A percentile compares a stretch with the other conserved stretches of the same genome.
Evolutionary conservation across 176 grass and related monocot genomes (phyloP).

Genomic region (Tuctoria greenei): DNA sequence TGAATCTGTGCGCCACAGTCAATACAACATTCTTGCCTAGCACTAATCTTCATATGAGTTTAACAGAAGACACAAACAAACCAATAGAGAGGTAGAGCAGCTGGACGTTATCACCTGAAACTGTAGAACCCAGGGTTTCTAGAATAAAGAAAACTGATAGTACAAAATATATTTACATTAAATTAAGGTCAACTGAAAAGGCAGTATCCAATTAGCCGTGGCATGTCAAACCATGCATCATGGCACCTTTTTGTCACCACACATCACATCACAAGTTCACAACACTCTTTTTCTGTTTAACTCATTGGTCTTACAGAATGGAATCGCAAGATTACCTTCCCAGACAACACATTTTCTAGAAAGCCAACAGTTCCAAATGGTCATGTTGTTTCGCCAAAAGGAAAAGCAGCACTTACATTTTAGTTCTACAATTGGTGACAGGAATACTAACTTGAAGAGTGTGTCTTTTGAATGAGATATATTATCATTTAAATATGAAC

Average conservation of each 20-base stretch:
- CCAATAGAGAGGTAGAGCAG: background rate
- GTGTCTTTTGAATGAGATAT: slow-evolving; percentile 23
- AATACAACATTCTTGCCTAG: background rate
- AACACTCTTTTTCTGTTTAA: background rate
- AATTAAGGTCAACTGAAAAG: background rate
- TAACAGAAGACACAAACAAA: background rate
- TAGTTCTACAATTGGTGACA: background rate
- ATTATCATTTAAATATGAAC: background rate
- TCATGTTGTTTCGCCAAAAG: background rate
- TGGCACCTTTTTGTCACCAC: background rate
- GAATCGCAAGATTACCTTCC: slow-evolving; percentile 6
- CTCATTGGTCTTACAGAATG: background rate
- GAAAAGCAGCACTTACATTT: background rate
- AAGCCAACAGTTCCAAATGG: background rate
- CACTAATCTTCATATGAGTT: slow-evolving; percentile 20
- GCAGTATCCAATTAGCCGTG: background rate
- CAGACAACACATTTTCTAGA: slow-evolving; percentile 1
- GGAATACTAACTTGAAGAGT: slow-evolving; percentile 14
- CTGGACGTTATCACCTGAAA: background rate
- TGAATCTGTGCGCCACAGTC: slow-evolving; percentile 22
- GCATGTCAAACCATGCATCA: background rate
- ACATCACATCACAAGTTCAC: background rate
- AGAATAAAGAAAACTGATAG: background rate
- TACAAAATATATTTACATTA: background rate
- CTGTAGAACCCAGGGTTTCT: background rate